phyloP scores from a whole-genome alignment of 768 basidiomycete genomes.

The Naganishia randhawae region DNA sequence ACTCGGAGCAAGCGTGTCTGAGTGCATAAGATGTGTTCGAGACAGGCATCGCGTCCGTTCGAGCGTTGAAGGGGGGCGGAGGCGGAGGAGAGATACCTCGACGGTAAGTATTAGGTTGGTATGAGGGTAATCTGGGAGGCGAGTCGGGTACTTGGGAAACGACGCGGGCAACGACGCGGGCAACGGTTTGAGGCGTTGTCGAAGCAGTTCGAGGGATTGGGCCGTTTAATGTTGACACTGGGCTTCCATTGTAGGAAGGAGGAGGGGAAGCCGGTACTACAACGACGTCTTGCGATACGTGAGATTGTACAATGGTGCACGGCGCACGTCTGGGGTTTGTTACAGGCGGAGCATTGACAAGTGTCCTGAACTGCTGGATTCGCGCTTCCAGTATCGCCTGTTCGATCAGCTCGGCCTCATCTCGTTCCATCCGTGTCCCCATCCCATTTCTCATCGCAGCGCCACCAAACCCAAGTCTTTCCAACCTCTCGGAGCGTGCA shows the following conservation, averaged over 20 bases:
- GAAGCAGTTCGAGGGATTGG: not conserved
- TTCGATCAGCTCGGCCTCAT: slow-evolving; percentile 5
- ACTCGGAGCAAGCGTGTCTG: not conserved
- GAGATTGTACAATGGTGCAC: no score
- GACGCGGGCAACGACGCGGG: not conserved
- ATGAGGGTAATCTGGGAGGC: slow-evolving; percentile 1
- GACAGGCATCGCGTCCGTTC: slow-evolving; percentile 10
- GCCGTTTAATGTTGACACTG: not conserved
- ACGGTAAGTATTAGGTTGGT: slow-evolving; percentile 14
- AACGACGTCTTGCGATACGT: not conserved
- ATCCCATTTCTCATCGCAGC: not conserved
- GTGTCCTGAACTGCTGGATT: not conserved
- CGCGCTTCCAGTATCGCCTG: slow-evolving; percentile 8
- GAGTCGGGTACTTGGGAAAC: not conserved
- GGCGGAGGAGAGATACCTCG: slow-evolving; percentile 18
- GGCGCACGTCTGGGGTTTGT: not conserved
- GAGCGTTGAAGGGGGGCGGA: slow-evolving; percentile 17
- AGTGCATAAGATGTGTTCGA: not conserved
- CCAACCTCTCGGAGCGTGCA: not conserved
- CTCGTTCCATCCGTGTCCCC: slow-evolving; percentile 3
- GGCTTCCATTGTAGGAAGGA: slow-evolving; percentile 3
- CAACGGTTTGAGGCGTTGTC: not conserved
- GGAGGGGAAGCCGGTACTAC: slow-evolving; percentile 6
- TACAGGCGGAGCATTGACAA: slow-evolving; percentile 1
- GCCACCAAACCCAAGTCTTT: slow-evolving; percentile 1